A percentile compares a stretch with the other conserved stretches of the same genome.
Conservation (phyloP, 768 basidiomycete species). For the Pisolithus albus region DNA sequence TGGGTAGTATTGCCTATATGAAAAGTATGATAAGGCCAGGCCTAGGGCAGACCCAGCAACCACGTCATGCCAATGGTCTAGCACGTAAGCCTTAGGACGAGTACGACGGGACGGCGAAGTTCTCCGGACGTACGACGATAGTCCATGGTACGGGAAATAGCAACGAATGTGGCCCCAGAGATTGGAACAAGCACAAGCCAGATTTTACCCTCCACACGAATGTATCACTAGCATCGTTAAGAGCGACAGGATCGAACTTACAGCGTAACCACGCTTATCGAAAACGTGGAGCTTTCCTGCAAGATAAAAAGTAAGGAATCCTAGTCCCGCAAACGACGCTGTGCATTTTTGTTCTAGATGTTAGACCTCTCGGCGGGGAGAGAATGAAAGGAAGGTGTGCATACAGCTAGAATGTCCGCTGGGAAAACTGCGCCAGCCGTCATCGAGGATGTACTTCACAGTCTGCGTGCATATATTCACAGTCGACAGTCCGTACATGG, state of each 20-base stretch:
- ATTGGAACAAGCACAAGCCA: conserved; percentile 80
- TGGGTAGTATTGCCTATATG: conserved; percentile 81
- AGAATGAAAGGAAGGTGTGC: conserved; percentile 17
- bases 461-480: conserved; percentile 73
- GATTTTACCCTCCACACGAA: conserved; percentile 50
- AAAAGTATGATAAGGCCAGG: conserved; percentile 59
- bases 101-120: background rate
- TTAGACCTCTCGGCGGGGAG: background rate
- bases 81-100: conserved; percentile 2
- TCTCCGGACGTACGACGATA: conserved; percentile 57
- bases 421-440: conserved; percentile 89
- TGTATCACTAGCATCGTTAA: conserved; percentile 1
- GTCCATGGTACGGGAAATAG: conserved; percentile 89
- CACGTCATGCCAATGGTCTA: conserved; percentile 92
- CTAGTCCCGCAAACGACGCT: conserved; percentile 92
- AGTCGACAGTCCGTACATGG: conserved; percentile 62
- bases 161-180: conserved; percentile 63
- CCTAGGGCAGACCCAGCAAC: conserved; percentile 73
- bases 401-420: conserved; percentile 85
- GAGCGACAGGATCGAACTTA: conserved; percentile 28
- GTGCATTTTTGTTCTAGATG: background rate
- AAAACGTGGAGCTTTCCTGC: conserved; percentile 89
- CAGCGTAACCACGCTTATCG: conserved; percentile 67
- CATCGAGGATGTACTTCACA: conserved; percentile 46
- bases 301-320: conserved; percentile 81